These are phyloP conservation scores for Dactylella cylindrospora DNA, from an alignment of 2,329 filamentous ascomycete genomes.

Conservation along the genomic window DNA sequence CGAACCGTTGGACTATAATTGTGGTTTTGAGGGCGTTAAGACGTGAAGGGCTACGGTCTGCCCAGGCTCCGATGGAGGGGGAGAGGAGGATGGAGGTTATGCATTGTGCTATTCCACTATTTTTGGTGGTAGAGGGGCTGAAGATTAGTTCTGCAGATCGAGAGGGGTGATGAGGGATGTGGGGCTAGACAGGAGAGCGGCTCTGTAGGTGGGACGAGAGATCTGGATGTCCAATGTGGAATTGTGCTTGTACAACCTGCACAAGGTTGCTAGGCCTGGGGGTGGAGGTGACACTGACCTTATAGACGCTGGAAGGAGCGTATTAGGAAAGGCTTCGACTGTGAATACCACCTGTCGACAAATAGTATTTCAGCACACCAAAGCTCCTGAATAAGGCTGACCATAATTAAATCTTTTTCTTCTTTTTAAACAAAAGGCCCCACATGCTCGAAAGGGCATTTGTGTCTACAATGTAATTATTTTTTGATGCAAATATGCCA, in stretches of 20 bases:
- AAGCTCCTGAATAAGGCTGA: too few relatives aligned
- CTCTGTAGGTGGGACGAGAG: too few relatives aligned
- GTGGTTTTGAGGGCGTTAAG: constrained; percentile 54
- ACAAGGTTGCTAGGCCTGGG: background rate
- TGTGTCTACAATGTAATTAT: too few relatives aligned
- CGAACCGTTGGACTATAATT: constrained; percentile 53
- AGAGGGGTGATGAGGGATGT: too few relatives aligned
- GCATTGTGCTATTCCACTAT: constrained; percentile 50
- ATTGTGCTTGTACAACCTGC: background rate
- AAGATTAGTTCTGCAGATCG: too few relatives aligned
- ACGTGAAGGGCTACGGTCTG: constrained; percentile 53
- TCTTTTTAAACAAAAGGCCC: too few relatives aligned
- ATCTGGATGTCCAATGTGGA: background rate
- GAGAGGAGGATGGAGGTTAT: constrained; percentile 54
- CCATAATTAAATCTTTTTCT: too few relatives aligned
- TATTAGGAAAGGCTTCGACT: constrained; percentile 27
- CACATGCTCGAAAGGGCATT: too few relatives aligned
- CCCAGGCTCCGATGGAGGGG: constrained; percentile 54
- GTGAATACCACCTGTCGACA: constrained; percentile 32
- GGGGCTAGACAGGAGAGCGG: too few relatives aligned
- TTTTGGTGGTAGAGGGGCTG: background rate
- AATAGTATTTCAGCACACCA: too few relatives aligned
- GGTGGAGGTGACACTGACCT: constrained; percentile 16
- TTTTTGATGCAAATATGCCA: too few relatives aligned
- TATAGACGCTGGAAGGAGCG: constrained; percentile 18